Percentiles rank a stretch among this genome's conserved stretches.
phyloP scores from a whole-genome alignment of 768 basidiomycete genomes.

The Agaricus blazei region DNA sequence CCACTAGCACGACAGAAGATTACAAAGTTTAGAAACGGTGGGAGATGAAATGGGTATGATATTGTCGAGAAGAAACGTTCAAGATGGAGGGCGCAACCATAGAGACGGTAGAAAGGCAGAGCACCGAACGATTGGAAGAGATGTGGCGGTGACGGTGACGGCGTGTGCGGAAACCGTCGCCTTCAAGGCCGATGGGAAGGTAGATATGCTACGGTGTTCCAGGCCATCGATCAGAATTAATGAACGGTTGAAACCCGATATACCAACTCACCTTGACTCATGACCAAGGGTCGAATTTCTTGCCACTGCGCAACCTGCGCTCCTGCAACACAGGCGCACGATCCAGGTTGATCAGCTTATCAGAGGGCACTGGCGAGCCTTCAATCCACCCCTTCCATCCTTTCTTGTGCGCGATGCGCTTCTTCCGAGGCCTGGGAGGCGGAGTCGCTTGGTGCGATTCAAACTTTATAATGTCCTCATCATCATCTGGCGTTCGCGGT shows the following conservation, averaged over 20 bases:
- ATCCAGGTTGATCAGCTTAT: conserved; percentile 80
- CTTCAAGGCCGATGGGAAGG: conserved; percentile 24
- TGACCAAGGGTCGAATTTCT: conserved; percentile 83
- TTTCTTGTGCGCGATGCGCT: conserved; percentile 65
- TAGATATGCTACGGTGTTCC: conserved; percentile 14
- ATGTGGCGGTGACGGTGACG: conserved; percentile 18
- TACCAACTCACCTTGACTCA: conserved; percentile 35
- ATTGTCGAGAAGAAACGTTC: conserved; percentile 7
- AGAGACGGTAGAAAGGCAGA: conserved; percentile 1
- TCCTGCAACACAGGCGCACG: conserved; percentile 65
- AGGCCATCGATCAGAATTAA: conserved; percentile 26
- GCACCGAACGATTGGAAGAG: conserved; percentile 10
- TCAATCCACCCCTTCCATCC: conserved; percentile 93
- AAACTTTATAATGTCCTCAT: conserved; percentile 29
- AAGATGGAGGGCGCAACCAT: conserved; percentile 17
- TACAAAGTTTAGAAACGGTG: conserved; percentile 11
- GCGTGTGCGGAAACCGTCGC: conserved; percentile 10
- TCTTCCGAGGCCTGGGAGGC: conserved; percentile 38
- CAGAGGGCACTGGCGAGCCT: conserved; percentile 75
- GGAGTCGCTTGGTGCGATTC: conserved; percentile 18
- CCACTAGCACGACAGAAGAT: conserved; percentile 9
- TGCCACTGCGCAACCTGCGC: conserved; percentile 77
- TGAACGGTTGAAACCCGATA: conserved; percentile 38
- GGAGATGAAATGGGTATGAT: conserved; percentile 13
- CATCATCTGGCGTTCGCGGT: conserved; percentile 69